Conservation (phyloP, 176 grass and related monocot genomes). For the Musa itinerans region DNA sequence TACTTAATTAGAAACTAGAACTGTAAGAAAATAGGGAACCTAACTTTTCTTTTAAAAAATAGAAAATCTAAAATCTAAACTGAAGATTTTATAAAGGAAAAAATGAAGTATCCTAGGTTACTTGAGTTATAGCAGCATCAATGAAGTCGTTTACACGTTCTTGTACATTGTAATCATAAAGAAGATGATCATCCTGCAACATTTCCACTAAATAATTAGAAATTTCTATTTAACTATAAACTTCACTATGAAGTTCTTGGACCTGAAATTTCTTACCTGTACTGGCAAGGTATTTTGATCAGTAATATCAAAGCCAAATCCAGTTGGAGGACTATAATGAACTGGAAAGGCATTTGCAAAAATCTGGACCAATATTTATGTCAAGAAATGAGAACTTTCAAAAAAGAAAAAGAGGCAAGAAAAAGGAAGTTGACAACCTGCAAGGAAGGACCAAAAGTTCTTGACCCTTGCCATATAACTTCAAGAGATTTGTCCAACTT, state of each 20-base stretch:
- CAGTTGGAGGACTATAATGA: slow-evolving; percentile 81
- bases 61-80: background rate
- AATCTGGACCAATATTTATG: slow-evolving; percentile 39
- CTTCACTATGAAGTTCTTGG: background rate
- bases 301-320: slow-evolving; percentile 72
- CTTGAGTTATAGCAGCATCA: slow-evolving; percentile 71
- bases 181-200: slow-evolving; percentile 60
- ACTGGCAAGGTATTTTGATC: slow-evolving; percentile 47
- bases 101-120: slow-evolving; percentile 20
- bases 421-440: slow-evolving; percentile 37
- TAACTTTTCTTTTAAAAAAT: background rate
- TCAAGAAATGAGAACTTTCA: background rate
- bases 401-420: background rate
- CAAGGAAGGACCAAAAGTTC: slow-evolving; percentile 74
- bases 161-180: slow-evolving; percentile 84
- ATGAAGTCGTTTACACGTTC: slow-evolving; percentile 81
- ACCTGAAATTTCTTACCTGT: slow-evolving; percentile 46
- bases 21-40: background rate
- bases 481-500: slow-evolving; percentile 70
- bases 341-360: slow-evolving; percentile 90
- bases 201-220: slow-evolving; percentile 23
- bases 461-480: slow-evolving; percentile 88
- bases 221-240: background rate
- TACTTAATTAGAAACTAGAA: background rate
- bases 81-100: background rate